Evolutionary conservation across 2,329 filamentous ascomycete genomes (phyloP), one percentile per base, ranked within the genome.

Genomic region (Talaromyces sp.): DNA sequence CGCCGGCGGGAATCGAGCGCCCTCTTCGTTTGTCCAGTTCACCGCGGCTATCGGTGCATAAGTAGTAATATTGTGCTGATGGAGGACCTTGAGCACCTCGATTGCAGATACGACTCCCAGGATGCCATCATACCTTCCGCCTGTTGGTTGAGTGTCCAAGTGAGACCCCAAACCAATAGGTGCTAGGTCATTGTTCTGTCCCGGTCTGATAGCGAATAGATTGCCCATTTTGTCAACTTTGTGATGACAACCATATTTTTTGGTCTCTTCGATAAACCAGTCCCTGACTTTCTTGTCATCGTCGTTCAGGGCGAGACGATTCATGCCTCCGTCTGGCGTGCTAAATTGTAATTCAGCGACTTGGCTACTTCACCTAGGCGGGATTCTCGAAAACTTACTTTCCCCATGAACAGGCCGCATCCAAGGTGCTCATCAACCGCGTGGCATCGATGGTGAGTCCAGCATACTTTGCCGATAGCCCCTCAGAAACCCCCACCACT

Each of bases 51-150:
- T 80, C 1, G 86, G 86, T 40, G 84, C 88, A 46, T 87, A 81
- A 0, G 89, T 92, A 66, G 88, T 81, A 1, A 88, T 77, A 21
- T 81, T 76, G 61, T 86, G 81, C 19, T 92, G 89, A 5, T 85
- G 79, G 45, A 95, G 75, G 0, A 84, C 80, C 60, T 80, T 82
- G 13, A 94, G 75, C 70, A 88, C 85, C 72, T 94, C 89, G 0
- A 94, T 77, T 0, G 85, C 89, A 0, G 89, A 84, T 17, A 83
- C 78, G 3, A 94, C 81, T 7, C 89, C 89, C 0, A 94, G 72
- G 28, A 93, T 90, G 0, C 89, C 89, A 66, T 76, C 71, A 57
- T 73, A 74, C 53, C 70, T 61, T 17, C 70, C 68, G n/a, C 62
- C 62, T 1, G 45, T 59, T 25, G 61, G 61, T 45, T 63, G 61